Conservation (phyloP, 306 rosid genomes). For the Vigna angularis region DNA sequence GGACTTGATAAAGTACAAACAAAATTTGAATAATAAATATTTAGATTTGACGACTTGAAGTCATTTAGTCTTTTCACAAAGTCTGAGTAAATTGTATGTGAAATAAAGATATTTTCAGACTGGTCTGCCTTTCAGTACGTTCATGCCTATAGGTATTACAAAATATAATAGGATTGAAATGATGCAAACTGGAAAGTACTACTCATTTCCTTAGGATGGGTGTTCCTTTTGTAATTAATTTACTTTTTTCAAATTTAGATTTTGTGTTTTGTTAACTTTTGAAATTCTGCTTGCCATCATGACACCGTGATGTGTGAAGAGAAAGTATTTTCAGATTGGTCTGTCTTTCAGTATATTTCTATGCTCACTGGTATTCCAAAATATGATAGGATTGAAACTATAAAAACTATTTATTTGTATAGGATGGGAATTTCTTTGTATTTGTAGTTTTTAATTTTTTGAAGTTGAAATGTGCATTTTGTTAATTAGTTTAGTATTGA, state of each 20-base stretch:
- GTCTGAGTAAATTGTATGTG: slow-evolving; percentile 31
- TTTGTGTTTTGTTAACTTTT: slow-evolving; percentile 22
- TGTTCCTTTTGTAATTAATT: slow-evolving; percentile 4
- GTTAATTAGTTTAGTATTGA: not conserved
- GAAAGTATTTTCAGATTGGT: slow-evolving; percentile 7
- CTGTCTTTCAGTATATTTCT: slow-evolving; percentile 33
- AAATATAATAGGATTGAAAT: slow-evolving; percentile 23
- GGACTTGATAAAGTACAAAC: slow-evolving; percentile 20
- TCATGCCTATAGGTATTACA: slow-evolving; percentile 24
- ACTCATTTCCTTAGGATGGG: slow-evolving; percentile 2
- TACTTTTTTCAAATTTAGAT: not conserved
- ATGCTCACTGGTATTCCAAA: slow-evolving; percentile 30
- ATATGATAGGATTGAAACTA: slow-evolving; percentile 11
- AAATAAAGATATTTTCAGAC: slow-evolving; percentile 23
- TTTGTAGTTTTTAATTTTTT: not conserved
- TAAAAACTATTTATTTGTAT: not conserved
- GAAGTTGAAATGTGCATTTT: slow-evolving; percentile 12
- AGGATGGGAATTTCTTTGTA: not conserved
- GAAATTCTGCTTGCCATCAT: slow-evolving; percentile 32
- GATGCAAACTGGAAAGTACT: slow-evolving; percentile 3
- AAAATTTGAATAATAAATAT: not conserved
- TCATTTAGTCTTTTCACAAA: slow-evolving; percentile 11
- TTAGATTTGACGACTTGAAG: slow-evolving; percentile 13
- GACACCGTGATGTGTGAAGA: slow-evolving; percentile 35
- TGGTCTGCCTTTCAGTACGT: slow-evolving; percentile 28